Base-by-base conservation (phyloP, 2,329 filamentous ascomycete genomes). In the Ceratocystis variospora region DNA sequence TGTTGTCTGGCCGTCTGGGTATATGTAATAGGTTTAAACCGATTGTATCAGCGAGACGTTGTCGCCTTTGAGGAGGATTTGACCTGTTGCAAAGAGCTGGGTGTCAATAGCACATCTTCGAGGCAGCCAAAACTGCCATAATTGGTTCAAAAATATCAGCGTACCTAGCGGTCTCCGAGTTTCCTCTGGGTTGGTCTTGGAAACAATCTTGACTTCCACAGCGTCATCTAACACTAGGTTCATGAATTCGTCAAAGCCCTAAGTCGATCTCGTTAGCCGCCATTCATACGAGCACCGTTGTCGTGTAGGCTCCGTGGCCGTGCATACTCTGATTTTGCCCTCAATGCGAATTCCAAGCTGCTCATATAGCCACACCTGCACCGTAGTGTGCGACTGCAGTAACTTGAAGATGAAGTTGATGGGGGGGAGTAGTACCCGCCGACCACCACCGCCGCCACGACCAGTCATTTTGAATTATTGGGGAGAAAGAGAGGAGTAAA, bases 241-340 rank as follows among this genome's bases (percentile, higher is more conserved):
- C 92, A 99, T 96, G 79, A 97, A 99, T 77, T 99, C 94, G 75
- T 99, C 94, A 71, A 99, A 99, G 15, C 94, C 92, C 91, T 96
- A 69, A 1, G 53, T 31, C n/a, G 6, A n/a, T 19, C 12, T 41
- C 62, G 67, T 73, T 65, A 73, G 70, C 61, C 15, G 25, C 28
- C 19, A n/a, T 17, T 63, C 25, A 22, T 28, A 15, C 10, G 10
- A 44, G 45, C 22, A 45, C 28, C 12, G 57, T 41, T 31, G 93
- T 25, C 3, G 10, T 22, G 48, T 8, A 25, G 8, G 10, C 89
- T 75, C 94, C 89, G 71, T 93, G 94, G 19, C 2, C 41, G n/a
- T 53, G 76, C 86, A 70, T 76, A 96, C 93, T 73, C 94, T 85
- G 71, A 99, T 96, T 79, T 93, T 96, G 69, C 94, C 94, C 78